Percentiles rank a stretch among this genome's conserved stretches.
Conservation (phyloP, 2,329 filamentous ascomycete genomes). For the Plectosphaerella plurivora region DNA sequence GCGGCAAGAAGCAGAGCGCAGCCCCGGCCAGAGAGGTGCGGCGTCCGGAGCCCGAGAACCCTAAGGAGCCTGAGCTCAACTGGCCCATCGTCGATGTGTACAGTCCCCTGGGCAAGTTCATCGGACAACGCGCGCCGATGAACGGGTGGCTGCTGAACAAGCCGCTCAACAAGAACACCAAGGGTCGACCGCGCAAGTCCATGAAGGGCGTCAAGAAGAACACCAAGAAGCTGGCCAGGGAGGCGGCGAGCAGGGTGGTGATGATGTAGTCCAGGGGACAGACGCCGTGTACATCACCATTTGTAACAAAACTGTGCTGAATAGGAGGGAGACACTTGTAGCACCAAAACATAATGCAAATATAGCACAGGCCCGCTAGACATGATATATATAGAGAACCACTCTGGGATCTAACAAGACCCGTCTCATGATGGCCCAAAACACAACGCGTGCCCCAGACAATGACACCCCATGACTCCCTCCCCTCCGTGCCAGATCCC, state of each 20-base stretch:
- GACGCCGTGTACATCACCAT: neutral
- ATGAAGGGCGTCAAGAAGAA: conserved; percentile 61
- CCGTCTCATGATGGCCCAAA: too few relatives aligned
- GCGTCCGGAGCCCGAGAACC: conserved; percentile 6
- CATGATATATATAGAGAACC: too few relatives aligned
- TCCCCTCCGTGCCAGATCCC: too few relatives aligned
- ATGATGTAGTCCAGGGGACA: neutral
- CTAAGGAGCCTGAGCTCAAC: conserved; percentile 24
- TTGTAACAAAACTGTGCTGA: neutral
- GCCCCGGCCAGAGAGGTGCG: conserved; percentile 3
- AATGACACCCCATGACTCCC: too few relatives aligned
- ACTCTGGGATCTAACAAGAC: too few relatives aligned
- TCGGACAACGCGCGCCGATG: conserved; percentile 64
- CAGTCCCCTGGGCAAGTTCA: conserved; percentile 76
- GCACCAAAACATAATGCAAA: too few relatives aligned
- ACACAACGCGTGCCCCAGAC: too few relatives aligned
- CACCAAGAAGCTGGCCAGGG: conserved; percentile 35
- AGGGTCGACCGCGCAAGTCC: conserved; percentile 58
- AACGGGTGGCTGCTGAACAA: conserved; percentile 65
- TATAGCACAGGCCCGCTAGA: too few relatives aligned
- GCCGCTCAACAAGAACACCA: conserved; percentile 44
- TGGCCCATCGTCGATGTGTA: conserved; percentile 81
- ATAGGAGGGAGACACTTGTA: neutral
- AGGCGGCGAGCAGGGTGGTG: neutral
- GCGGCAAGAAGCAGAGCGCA: conserved; percentile 12